A percentile compares a stretch with the other conserved stretches of the same genome.
Conservation (phyloP, 2,329 filamentous ascomycete species). For the Corynespora cassiicola region DNA sequence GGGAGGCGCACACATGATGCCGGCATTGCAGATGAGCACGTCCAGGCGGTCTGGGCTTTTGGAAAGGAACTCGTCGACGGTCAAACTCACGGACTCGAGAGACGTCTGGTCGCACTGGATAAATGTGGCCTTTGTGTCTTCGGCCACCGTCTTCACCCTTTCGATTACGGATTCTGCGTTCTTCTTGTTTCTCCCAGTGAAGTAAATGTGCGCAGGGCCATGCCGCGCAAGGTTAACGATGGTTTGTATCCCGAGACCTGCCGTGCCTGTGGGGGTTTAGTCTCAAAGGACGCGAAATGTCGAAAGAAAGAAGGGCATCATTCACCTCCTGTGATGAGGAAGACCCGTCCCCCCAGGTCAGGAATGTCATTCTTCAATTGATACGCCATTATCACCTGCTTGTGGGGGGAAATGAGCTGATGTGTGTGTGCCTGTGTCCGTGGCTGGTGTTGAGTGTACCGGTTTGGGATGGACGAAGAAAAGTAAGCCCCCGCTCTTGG, state of each 20-base stretch:
- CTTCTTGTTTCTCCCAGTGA: slow-evolving; percentile 44
- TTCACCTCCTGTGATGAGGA: slow-evolving; percentile 16
- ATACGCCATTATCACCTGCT: not conserved
- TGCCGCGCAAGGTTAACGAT: slow-evolving; percentile 46
- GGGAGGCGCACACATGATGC: slow-evolving; percentile 32
- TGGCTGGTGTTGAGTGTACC: no score
- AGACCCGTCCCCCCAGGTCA: slow-evolving; percentile 1
- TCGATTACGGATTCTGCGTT: slow-evolving; percentile 40
- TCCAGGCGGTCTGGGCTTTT: slow-evolving; percentile 35
- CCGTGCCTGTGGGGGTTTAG: slow-evolving; percentile 10
- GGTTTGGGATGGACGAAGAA: no score
- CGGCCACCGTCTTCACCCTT: slow-evolving; percentile 9
- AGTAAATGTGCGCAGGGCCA: slow-evolving; percentile 47
- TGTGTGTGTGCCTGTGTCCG: no score
- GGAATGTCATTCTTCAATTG: slow-evolving; percentile 5
- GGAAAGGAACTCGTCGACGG: slow-evolving; percentile 14
- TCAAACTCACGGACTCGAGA: slow-evolving; percentile 33
- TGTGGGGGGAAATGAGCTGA: not conserved
- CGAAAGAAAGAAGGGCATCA: slow-evolving; percentile 30
- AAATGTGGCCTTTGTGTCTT: slow-evolving; percentile 5
- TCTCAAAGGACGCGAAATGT: no score
- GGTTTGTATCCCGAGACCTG: slow-evolving; percentile 43
- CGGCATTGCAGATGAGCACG: slow-evolving; percentile 50
- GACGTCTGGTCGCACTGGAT: slow-evolving; percentile 40
- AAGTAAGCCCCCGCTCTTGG: no score